These are phyloP conservation scores for Chlorociboria aeruginascens DNA, from an alignment of 495 filamentous ascomycete genomes.

Conservation along the genomic window DNA sequence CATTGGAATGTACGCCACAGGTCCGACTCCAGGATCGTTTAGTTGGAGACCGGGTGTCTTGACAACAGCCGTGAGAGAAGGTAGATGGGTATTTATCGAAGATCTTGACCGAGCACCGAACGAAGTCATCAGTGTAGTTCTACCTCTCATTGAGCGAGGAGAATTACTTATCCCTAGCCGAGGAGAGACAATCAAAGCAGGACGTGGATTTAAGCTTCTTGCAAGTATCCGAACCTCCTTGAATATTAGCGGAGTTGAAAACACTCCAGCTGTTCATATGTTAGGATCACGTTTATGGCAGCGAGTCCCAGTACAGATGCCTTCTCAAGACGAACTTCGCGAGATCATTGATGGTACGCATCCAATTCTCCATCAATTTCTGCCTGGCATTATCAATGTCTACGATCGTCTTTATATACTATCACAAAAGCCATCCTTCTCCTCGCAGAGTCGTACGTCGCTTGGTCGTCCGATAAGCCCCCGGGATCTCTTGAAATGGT, in stretches of 20 bases:
- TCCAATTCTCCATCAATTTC: constrained; percentile 55
- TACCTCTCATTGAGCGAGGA: constrained; percentile 80
- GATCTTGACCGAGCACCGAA: constrained; percentile 93
- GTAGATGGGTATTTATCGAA: constrained; percentile 92
- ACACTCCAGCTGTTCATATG: constrained; percentile 38
- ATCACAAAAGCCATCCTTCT: constrained; percentile 36
- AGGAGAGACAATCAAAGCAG: constrained; percentile 72
- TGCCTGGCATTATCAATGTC: constrained; percentile 59
- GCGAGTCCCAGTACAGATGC: constrained; percentile 52
- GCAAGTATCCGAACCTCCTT: constrained; percentile 74
- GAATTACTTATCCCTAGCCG: constrained; percentile 79
- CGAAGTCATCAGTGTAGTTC: constrained; percentile 80
- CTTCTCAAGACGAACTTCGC: constrained; percentile 56
- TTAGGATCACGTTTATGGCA: constrained; percentile 80
- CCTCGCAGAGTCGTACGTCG: constrained; percentile 40
- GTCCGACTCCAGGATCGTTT: constrained; percentile 74
- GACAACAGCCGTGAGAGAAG: constrained; percentile 85
- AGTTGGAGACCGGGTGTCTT: constrained; percentile 88
- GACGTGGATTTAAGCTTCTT: constrained; percentile 76
- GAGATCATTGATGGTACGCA: constrained; percentile 59
- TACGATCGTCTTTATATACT: constrained; percentile 53
- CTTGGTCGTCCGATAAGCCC: constrained; percentile 53
- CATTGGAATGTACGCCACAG: constrained; percentile 84
- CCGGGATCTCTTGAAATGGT: constrained; percentile 85
- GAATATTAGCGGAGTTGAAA: constrained; percentile 60